A percentile compares a stretch with the other conserved stretches of the same genome.
phyloP scores from a whole-genome alignment of 805 yeast genomes.

The Priceomyces fermenticarens region DNA sequence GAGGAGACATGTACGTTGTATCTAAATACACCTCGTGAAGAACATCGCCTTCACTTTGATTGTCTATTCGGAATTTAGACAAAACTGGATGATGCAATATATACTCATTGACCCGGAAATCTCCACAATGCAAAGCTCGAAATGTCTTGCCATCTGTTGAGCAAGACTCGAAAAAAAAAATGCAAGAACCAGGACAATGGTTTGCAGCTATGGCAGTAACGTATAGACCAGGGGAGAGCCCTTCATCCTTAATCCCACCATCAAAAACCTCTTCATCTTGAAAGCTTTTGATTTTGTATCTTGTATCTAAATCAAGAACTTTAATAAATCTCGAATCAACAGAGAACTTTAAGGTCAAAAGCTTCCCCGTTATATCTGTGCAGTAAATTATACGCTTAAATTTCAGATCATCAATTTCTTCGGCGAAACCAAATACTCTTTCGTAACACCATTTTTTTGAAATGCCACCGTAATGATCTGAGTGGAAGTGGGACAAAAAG shows the following conservation, averaged over 20 bases:
- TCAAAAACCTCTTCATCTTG: conserved; percentile 8
- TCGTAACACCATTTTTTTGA: conserved; percentile 65
- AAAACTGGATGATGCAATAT: conserved; percentile 44
- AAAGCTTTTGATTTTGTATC: conserved; percentile 26
- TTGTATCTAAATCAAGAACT: conserved; percentile 36
- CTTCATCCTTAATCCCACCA: conserved; percentile 14
- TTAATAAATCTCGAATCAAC: conserved; percentile 49
- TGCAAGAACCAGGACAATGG: conserved; percentile 95
- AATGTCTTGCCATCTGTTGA: conserved; percentile 18
- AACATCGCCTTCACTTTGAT: not conserved
- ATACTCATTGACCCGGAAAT: conserved; percentile 66
- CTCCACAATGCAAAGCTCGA: conserved; percentile 81
- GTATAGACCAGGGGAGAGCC: conserved; percentile 30
- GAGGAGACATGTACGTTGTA: conserved; percentile 82
- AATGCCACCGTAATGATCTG: conserved; percentile 92
- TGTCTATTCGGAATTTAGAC: conserved; percentile 14
- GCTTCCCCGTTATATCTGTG: conserved; percentile 62
- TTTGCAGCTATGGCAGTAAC: conserved; percentile 80
- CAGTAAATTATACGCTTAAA: conserved; percentile 66
- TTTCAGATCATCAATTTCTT: conserved; percentile 19
- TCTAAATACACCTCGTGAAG: conserved; percentile 75
- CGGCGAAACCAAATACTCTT: conserved; percentile 28
- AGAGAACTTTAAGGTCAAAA: conserved; percentile 53
- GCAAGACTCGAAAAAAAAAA: conserved; percentile 63
- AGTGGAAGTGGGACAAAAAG: conserved; percentile 80